phyloP scores from a whole-genome alignment of 2,329 filamentous ascomycete genomes.

The Aspergillus puulaauensis region DNA sequence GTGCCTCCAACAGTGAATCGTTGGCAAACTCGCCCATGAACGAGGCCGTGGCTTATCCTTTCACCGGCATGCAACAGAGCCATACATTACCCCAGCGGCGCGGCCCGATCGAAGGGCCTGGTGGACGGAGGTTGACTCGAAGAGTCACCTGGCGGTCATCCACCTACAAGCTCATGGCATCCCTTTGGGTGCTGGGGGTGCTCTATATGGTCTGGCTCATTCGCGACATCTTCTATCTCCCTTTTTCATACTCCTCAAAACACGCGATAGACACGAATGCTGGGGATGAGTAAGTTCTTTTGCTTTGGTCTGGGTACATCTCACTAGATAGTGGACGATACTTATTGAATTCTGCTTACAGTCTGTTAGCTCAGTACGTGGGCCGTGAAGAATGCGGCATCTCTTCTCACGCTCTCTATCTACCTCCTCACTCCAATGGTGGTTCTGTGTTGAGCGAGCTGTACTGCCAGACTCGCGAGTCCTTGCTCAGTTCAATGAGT shows the following conservation, averaged over 20 bases:
- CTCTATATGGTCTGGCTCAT: slow-evolving; percentile 43
- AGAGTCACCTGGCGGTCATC: slow-evolving; percentile 45
- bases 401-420: slow-evolving; percentile 35
- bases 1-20: slow-evolving; percentile 37
- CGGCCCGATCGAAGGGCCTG: slow-evolving; percentile 42
- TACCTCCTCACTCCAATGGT: slow-evolving; percentile 22
- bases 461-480: slow-evolving; percentile 36
- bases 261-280: slow-evolving; percentile 1
- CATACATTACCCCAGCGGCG: slow-evolving; percentile 27
- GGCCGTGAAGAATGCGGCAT: slow-evolving; percentile 40
- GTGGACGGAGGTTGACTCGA: slow-evolving; percentile 39
- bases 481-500: slow-evolving; percentile 42
- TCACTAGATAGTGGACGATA: slow-evolving; percentile 11
- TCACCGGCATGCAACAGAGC: slow-evolving; percentile 25
- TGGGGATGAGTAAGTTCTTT: slow-evolving; percentile 25
- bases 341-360: slow-evolving; percentile 22
- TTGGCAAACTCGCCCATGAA: slow-evolving; percentile 29
- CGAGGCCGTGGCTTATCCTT: slow-evolving; percentile 36
- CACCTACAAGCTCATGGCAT: slow-evolving; percentile 43
- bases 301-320: slow-evolving; percentile 4
- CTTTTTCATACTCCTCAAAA: slow-evolving; percentile 28
- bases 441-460: slow-evolving; percentile 14
- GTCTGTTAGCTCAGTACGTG: slow-evolving; percentile 36
- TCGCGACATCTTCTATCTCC: slow-evolving; percentile 39
- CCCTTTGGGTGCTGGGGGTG: slow-evolving; percentile 40